These are phyloP conservation scores for Carallia pectinifolia DNA, from an alignment of 345 rosid genomes.

Conservation along the genomic window DNA sequence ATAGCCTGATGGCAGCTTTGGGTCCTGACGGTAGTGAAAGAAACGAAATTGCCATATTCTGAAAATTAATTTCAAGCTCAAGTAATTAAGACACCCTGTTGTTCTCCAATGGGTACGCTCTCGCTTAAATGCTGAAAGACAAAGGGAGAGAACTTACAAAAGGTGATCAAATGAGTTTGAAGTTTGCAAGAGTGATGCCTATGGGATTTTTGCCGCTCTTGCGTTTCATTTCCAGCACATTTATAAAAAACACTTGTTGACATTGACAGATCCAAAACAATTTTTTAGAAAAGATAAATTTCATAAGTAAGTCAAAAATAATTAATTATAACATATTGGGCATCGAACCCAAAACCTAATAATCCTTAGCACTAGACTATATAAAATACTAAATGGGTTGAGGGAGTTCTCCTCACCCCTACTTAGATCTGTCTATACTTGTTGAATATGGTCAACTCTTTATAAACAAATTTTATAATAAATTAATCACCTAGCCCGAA, in stretches of 20 bases:
- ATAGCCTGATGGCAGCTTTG: conserved; percentile 15
- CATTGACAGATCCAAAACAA: too few relatives aligned
- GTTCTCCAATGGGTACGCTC: conserved; percentile 13
- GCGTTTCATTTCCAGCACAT: not conserved
- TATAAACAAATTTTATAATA: too few relatives aligned
- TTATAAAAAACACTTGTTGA: not conserved
- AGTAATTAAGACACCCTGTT: conserved; percentile 7
- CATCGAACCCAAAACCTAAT: too few relatives aligned
- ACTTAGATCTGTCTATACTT: too few relatives aligned
- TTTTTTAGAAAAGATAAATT: too few relatives aligned
- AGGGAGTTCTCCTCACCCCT: too few relatives aligned
- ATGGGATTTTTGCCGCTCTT: not conserved
- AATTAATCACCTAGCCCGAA: not conserved
- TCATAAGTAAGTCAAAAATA: too few relatives aligned
- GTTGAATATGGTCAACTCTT: conserved; percentile 12
- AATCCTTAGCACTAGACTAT: too few relatives aligned
- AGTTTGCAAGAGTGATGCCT: conserved; percentile 30
- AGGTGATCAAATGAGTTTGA: conserved; percentile 23
- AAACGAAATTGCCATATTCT: conserved; percentile 10
- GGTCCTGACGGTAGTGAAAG: conserved; percentile 17
- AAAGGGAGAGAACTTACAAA: not conserved
- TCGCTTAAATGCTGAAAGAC: not conserved
- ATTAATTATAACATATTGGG: too few relatives aligned
- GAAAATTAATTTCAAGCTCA: conserved; percentile 22
- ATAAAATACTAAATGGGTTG: too few relatives aligned